phyloP scores from a whole-genome alignment of 257 asterid species.

The Nicotiana noctiflora region DNA sequence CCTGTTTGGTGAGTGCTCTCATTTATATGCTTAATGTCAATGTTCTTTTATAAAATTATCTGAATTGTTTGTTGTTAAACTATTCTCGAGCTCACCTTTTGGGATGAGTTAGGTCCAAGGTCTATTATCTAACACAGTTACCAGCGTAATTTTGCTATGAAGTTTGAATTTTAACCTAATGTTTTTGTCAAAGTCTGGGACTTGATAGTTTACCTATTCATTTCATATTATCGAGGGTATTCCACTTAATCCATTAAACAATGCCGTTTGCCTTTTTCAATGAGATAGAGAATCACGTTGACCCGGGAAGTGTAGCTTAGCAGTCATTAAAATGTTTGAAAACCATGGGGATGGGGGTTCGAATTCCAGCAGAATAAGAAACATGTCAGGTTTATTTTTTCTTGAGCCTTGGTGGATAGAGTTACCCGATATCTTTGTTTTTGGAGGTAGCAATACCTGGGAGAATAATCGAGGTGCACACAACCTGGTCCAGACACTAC shows the following conservation, averaged over 20 bases:
- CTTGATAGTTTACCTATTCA: neutral
- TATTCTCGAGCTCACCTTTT: no score
- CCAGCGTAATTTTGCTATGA: neutral
- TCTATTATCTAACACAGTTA: neutral
- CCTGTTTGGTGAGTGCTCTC: slow-evolving; percentile 35
- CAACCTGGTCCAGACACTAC: neutral
- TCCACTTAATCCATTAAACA: neutral
- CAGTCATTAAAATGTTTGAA: neutral
- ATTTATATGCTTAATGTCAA: neutral
- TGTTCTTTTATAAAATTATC: no score
- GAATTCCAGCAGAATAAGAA: neutral
- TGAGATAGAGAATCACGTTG: neutral
- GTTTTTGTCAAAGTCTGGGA: neutral
- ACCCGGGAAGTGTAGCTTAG: neutral
- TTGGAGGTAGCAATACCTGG: neutral
- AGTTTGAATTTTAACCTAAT: neutral
- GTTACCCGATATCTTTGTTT: neutral
- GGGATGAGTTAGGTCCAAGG: neutral
- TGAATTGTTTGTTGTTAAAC: no score
- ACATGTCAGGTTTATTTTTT: neutral
- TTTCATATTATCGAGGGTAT: neutral
- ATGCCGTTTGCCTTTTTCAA: neutral
- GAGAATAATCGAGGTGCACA: neutral
- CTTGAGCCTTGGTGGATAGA: neutral
- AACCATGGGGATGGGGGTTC: neutral